These are phyloP conservation scores for Xylaria sp. DNA, from an alignment of 2,329 filamentous ascomycete species.

Conservation along the genomic window DNA sequence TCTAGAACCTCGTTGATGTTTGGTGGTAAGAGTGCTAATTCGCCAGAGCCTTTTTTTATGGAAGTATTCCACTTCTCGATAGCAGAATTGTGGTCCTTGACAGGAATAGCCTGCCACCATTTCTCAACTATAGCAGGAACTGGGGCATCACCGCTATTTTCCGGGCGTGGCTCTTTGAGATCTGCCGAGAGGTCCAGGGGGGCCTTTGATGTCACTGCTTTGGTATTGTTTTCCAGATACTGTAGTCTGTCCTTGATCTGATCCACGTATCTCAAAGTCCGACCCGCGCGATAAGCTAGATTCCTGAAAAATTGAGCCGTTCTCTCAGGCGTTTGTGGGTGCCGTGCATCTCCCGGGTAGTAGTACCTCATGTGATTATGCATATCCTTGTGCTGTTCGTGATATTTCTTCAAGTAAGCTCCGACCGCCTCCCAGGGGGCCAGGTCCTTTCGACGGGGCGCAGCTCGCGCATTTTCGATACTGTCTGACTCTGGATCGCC, in stretches of 20 bases:
- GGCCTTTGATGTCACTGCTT: background rate
- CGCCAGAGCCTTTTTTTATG: conserved; percentile 39
- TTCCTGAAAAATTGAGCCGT: conserved; percentile 49
- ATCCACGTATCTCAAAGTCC: conserved; percentile 46
- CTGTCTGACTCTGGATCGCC: background rate
- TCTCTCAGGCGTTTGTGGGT: conserved; percentile 40
- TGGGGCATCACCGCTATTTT: background rate
- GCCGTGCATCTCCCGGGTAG: conserved; percentile 15
- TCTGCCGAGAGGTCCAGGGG: conserved; percentile 33
- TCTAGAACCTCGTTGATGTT: conserved; percentile 48
- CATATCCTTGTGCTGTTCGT: conserved; percentile 18
- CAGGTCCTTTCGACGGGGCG: conserved; percentile 44
- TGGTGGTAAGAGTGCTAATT: conserved; percentile 41
- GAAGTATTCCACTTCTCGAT: conserved; percentile 39
- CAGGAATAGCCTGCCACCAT: conserved; percentile 43
- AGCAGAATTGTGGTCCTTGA: conserved; percentile 31
- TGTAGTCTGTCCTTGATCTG: conserved; percentile 40
- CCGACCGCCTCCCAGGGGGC: conserved; percentile 42
- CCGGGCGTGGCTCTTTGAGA: conserved; percentile 34
- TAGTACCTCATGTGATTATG: background rate
- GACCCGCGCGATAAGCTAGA: conserved; percentile 55
- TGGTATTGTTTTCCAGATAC: conserved; percentile 24
- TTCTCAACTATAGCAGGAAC: conserved; percentile 16
- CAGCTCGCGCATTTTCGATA: conserved; percentile 33
- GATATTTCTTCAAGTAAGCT: conserved; percentile 20